Conservation (phyloP, 202 grass and related monocot species). For the Musa balbisiana region DNA sequence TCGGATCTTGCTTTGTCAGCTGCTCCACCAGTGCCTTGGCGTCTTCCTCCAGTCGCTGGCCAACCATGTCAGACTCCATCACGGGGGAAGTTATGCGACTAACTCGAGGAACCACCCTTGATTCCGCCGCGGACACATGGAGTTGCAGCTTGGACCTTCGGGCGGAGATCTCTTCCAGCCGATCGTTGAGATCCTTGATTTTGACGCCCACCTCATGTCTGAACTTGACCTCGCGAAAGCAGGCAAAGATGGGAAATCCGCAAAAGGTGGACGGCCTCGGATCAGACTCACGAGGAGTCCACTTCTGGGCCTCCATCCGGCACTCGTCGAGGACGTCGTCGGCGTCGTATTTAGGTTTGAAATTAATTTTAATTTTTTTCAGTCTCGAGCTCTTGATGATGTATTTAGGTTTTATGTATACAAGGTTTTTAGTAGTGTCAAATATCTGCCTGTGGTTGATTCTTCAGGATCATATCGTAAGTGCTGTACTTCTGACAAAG, state of each 20-base stretch:
- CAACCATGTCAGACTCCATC: not conserved
- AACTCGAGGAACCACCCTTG: fast-evolving
- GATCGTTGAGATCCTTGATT: not conserved
- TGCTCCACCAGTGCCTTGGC: constrained; percentile 26
- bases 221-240: not conserved
- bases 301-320: no score
- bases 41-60: constrained; percentile 35
- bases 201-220: not conserved
- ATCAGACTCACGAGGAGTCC: no score
- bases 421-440: not conserved
- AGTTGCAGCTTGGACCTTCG: not conserved
- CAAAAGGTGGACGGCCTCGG: no score
- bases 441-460: not conserved
- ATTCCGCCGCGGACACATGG: no score
- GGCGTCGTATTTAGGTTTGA: not conserved
- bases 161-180: not conserved
- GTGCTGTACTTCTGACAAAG: constrained; percentile 92
- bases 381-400: not conserved
- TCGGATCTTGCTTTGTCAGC: constrained; percentile 20
- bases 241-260: not conserved
- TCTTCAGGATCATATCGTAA: constrained; percentile 77
- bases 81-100: not conserved
- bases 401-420: not conserved
- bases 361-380: not conserved
- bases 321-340: no score